Evolutionary conservation across 73 alveolate species (phyloP).

Genomic region (Paramecium pentaurelia): DNA sequence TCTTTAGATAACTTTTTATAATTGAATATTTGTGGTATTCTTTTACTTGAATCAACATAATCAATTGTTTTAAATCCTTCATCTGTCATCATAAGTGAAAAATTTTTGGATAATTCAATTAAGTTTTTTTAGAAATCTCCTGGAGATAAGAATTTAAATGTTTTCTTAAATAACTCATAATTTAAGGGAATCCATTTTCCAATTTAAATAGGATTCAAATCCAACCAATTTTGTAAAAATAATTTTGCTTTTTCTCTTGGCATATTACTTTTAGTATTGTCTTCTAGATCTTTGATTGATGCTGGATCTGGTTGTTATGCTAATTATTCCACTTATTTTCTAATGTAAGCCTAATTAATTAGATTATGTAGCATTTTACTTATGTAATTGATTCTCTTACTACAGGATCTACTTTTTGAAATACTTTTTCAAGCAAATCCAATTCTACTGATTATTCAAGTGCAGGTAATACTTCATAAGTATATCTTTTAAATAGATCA

Average conservation of each 20-base stretch:
- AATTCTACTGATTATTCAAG: slow-evolving; percentile 10
- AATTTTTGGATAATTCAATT: background rate
- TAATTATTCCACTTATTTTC: slow-evolving; percentile 42
- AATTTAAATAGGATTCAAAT: background rate
- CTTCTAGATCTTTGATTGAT: background rate
- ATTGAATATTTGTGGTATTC: background rate
- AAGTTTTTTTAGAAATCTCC: background rate
- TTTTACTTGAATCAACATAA: background rate
- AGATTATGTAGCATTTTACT: background rate
- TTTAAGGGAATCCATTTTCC: background rate
- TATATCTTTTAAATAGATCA: slow-evolving; percentile 29
- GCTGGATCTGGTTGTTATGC: background rate
- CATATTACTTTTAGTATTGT: background rate
- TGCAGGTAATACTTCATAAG: slow-evolving; percentile 11
- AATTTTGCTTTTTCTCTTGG: slow-evolving; percentile 27
- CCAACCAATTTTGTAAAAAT: background rate
- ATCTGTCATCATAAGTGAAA: background rate
- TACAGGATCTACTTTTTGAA: slow-evolving; percentile 33
- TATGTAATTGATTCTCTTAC: slow-evolving; percentile 36
- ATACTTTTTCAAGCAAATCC: background rate
- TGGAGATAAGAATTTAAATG: slow-evolving; percentile 1
- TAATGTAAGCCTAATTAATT: background rate
- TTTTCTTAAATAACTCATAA: background rate
- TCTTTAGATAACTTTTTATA: background rate
- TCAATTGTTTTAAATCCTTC: slow-evolving; percentile 17